These are phyloP conservation scores for Suhomyces panamericanus DNA, from an alignment of 1,139 yeast genomes.

Conservation along the genomic window DNA sequence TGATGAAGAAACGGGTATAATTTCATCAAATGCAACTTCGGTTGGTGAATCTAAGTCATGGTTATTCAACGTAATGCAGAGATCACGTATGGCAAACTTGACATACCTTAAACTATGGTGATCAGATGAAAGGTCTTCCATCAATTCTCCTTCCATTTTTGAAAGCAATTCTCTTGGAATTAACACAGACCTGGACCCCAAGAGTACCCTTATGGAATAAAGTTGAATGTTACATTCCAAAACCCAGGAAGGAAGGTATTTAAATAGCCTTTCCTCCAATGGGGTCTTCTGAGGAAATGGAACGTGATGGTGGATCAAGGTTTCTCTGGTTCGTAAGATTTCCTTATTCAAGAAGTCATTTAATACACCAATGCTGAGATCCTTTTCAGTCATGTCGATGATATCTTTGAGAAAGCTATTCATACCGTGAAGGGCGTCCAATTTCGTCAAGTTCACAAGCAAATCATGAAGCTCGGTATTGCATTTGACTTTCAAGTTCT, in stretches of 20 bases:
- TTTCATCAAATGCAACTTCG: slow-evolving; percentile 1
- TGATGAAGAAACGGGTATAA: slow-evolving; percentile 10
- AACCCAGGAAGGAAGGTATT: slow-evolving; percentile 50
- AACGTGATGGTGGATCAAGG: background rate
- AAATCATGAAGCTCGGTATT: slow-evolving; percentile 25
- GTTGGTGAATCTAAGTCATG: slow-evolving; percentile 1
- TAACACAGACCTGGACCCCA: slow-evolving; percentile 65
- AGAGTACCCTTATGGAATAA: slow-evolving; percentile 29
- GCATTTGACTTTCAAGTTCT: slow-evolving; percentile 31
- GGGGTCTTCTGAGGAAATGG: background rate
- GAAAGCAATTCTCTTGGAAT: slow-evolving; percentile 46
- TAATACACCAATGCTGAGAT: slow-evolving; percentile 31
- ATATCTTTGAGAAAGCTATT: slow-evolving; percentile 30
- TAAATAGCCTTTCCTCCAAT: slow-evolving; percentile 30
- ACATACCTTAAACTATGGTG: slow-evolving; percentile 41
- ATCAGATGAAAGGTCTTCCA: slow-evolving; percentile 39
- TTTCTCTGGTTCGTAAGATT: slow-evolving; percentile 18
- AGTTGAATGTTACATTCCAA: slow-evolving; percentile 36
- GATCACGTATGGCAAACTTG: slow-evolving; percentile 12
- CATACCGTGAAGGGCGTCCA: slow-evolving; percentile 36
- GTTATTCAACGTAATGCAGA: slow-evolving; percentile 15
- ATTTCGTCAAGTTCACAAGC: slow-evolving; percentile 29
- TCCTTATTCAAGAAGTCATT: slow-evolving; percentile 31
- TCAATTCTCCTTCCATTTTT: slow-evolving; percentile 30
- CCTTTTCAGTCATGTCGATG: slow-evolving; percentile 27